Evolutionary conservation across 768 basidiomycete genomes (phyloP).

Genomic region (Plicaturopsis crispa): DNA sequence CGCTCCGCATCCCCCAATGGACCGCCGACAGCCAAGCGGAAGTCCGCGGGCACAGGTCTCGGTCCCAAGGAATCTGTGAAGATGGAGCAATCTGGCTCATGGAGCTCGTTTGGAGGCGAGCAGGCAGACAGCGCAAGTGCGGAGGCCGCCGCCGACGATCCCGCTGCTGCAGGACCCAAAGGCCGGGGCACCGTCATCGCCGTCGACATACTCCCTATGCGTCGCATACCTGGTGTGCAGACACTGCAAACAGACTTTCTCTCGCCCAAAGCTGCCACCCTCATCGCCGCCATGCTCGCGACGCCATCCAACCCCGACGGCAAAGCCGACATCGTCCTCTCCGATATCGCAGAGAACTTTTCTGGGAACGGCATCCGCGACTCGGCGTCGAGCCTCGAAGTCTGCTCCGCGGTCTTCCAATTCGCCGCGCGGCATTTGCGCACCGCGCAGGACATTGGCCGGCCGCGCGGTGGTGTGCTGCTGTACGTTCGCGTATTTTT

Average conservation of each 20-base stretch:
- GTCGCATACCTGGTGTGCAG: slow-evolving; percentile 64
- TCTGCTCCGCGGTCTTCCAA: slow-evolving; percentile 65
- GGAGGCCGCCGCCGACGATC: slow-evolving; percentile 27
- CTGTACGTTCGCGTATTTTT: slow-evolving; percentile 33
- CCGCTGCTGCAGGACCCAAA: slow-evolving; percentile 27
- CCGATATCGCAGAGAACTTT: slow-evolving; percentile 86
- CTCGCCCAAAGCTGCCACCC: slow-evolving; percentile 34
- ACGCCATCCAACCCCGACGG: slow-evolving; percentile 21
- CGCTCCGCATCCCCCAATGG: slow-evolving; percentile 8
- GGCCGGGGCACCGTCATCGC: slow-evolving; percentile 56
- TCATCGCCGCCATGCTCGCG: slow-evolving; percentile 33
- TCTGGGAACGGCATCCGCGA: slow-evolving; percentile 67
- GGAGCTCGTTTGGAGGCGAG: slow-evolving; percentile 17
- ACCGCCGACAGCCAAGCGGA: neutral
- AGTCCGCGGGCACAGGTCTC: neutral
- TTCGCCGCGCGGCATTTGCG: slow-evolving; percentile 56
- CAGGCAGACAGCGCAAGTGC: slow-evolving; percentile 3
- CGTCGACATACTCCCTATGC: slow-evolving; percentile 73
- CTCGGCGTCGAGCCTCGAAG: slow-evolving; percentile 57
- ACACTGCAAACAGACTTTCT: slow-evolving; percentile 79
- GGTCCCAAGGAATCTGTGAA: slow-evolving; percentile 1
- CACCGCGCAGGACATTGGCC: slow-evolving; percentile 32
- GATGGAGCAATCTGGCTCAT: slow-evolving; percentile 4
- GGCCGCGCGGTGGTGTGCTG: slow-evolving; percentile 42
- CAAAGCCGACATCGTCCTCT: slow-evolving; percentile 68